Evolutionary conservation across 1,284 basidiomycete species (phyloP), one percentile per base, ranked within the genome.

Genomic region (Exobasidium cylindrosporum): DNA sequence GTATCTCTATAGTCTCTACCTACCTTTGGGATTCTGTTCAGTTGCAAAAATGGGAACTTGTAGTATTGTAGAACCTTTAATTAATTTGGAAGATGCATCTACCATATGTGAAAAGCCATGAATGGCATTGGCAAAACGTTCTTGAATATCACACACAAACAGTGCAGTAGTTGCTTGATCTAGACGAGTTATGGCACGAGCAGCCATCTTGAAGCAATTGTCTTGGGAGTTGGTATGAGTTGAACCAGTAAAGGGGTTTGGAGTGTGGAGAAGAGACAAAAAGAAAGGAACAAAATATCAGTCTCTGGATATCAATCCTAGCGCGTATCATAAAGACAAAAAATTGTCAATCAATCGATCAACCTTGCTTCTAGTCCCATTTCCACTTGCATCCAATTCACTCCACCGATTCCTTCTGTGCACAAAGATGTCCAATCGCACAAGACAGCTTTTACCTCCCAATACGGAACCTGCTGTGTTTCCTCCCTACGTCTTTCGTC

Each of bases 11-110:
- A 30, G 4, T 24, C 1, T 10, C 13, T 4, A 31, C 79, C 54
- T 64, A 89, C 90, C 89, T 83, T 83, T 86, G 1, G 89, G 85
- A 75, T 91, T 90, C 81, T 95, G 92, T 67, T 92, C 91, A 0
- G 91, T 93, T 14, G 84, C 86, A 26, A 92, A 80, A 13, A 92
- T 87, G 46, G 87, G 87, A 50, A 90, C 84, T 60, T 86, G 83
- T 52, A 90, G 83, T 59, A 88, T 81, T 86, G 88, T 47, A 43
- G 75, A 68, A 3, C 69, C 73, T 26, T 62, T 65, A 26, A 77
- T 67, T 68, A 74, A 64, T 60, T 74, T 72, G 35, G 65, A 64
- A 14, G 67, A 66, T 11, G 74, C 66, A 54, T 62, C 60, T 52
- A 63, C 63, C 62, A 76, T 60, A 32, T 67, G 59, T 32, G 68